A percentile compares a stretch with the other conserved stretches of the same genome.
These are phyloP conservation scores for Lasiosphaeria ovina DNA, from an alignment of 495 filamentous ascomycete genomes.

Conservation along the genomic window DNA sequence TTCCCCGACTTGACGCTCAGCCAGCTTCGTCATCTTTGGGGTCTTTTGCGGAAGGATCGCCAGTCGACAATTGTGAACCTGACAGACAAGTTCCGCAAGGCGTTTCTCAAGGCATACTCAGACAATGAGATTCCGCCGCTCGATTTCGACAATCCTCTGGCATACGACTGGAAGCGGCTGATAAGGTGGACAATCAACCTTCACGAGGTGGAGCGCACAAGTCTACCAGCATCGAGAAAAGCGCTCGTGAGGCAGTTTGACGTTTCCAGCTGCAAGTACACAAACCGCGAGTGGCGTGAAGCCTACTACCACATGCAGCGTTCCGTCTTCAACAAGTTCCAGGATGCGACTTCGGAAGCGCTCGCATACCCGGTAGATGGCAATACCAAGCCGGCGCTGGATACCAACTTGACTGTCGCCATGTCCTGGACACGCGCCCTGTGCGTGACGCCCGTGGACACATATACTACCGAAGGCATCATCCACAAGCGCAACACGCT, in stretches of 20 bases:
- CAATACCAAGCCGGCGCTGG: neutral
- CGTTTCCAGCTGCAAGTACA: constrained; percentile 30
- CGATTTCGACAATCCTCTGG: constrained; percentile 65
- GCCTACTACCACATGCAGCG: constrained; percentile 40
- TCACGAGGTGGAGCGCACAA: constrained; percentile 33
- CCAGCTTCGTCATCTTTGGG: constrained; percentile 62
- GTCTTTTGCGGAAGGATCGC: constrained; percentile 54
- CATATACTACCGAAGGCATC: constrained; percentile 35
- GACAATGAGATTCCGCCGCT: constrained; percentile 64
- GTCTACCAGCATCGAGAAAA: constrained; percentile 38
- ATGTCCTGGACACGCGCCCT: constrained; percentile 36
- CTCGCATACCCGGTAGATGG: constrained; percentile 24
- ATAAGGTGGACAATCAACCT: constrained; percentile 65
- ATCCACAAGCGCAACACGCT: constrained; percentile 37
- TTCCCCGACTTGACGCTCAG: constrained; percentile 60
- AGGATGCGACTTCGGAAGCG: constrained; percentile 39
- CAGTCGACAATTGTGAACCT: constrained; percentile 64
- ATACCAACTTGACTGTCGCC: constrained; percentile 23
- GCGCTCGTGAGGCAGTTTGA: constrained; percentile 31
- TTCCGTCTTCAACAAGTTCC: constrained; percentile 46
- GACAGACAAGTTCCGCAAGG: constrained; percentile 71
- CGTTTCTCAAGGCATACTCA: constrained; percentile 74
- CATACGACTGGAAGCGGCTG: constrained; percentile 74
- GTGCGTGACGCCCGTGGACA: constrained; percentile 34
- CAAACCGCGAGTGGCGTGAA: constrained; percentile 48